Evolutionary conservation across 345 rosid genomes (phyloP).

Genomic region (Turritis glabra): DNA sequence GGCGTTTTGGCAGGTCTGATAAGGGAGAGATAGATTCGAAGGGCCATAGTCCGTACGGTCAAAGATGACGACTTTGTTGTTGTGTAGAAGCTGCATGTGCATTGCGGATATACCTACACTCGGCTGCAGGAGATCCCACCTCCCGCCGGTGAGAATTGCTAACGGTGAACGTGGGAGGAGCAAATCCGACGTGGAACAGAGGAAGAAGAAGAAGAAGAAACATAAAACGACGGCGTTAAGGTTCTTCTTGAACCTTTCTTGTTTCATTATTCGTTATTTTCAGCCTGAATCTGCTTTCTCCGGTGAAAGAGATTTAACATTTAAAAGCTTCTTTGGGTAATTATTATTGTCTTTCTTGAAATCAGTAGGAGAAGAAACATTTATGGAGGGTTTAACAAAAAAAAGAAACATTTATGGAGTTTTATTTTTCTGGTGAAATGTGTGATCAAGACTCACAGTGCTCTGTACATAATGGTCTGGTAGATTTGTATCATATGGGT

Average conservation of each 20-base stretch:
- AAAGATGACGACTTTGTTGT: conserved; percentile 71
- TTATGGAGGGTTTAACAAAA: too few species aligned
- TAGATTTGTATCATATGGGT: conserved; percentile 18
- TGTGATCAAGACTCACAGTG: conserved; percentile 3
- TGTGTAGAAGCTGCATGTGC: conserved; percentile 86
- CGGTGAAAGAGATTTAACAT: conserved; percentile 17
- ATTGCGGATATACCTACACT: conserved; percentile 81
- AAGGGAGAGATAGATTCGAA: conserved; percentile 69
- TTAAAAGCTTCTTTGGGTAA: conserved; percentile 11
- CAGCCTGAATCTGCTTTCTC: conserved; percentile 26
- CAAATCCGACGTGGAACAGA: conserved; percentile 35
- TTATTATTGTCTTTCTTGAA: conserved; percentile 15
- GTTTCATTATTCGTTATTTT: conserved; percentile 24
- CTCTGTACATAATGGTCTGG: conserved; percentile 11
- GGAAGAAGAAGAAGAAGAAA: conserved; percentile 25
- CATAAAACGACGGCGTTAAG: background rate
- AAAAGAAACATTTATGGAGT: conserved; percentile 29
- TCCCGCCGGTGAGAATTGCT: conserved; percentile 36
- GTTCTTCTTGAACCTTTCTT: conserved; percentile 38
- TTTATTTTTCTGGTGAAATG: background rate
- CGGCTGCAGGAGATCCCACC: conserved; percentile 64
- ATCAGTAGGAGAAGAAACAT: conserved; percentile 27
- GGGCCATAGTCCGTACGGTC: conserved; percentile 84
- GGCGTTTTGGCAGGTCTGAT: conserved; percentile 46
- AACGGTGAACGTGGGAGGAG: conserved; percentile 39